Evolutionary conservation across 192 early-diverging fungal species (phyloP).

Genomic region (Coemansia sp.): DNA sequence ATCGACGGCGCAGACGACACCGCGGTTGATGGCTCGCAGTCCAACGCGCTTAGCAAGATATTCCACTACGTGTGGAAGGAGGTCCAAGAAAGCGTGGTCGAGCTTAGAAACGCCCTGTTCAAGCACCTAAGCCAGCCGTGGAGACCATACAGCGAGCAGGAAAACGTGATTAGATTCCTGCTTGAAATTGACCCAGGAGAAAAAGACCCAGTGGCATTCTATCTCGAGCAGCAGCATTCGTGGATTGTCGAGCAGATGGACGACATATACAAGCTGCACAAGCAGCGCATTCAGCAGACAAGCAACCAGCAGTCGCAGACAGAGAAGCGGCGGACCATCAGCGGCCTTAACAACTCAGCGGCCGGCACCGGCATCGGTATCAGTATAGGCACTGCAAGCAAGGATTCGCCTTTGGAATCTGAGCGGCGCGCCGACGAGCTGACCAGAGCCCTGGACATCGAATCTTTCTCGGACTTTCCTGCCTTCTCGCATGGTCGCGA

Average conservation of each 20-base stretch:
- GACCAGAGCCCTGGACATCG: slow-evolving; percentile 33
- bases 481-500: slow-evolving; percentile 47
- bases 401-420: slow-evolving; percentile 17
- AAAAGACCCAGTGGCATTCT: slow-evolving; percentile 87
- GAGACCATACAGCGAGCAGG: slow-evolving; percentile 84
- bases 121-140: slow-evolving; percentile 75
- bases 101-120: slow-evolving; percentile 73
- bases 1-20: slow-evolving; percentile 13
- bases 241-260: slow-evolving; percentile 81
- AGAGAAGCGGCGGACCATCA: slow-evolving; percentile 24
- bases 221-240: slow-evolving; percentile 83
- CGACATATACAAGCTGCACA: slow-evolving; percentile 64
- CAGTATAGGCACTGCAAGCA: neutral
- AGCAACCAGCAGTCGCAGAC: slow-evolving; percentile 23
- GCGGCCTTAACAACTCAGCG: neutral
- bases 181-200: slow-evolving; percentile 63
- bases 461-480: slow-evolving; percentile 44
- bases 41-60: slow-evolving; percentile 63
- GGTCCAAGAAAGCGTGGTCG: slow-evolving; percentile 79
- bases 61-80: slow-evolving; percentile 96
- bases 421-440: slow-evolving; percentile 51
- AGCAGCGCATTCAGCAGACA: slow-evolving; percentile 47
- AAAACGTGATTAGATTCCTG: slow-evolving; percentile 78
- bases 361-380: slow-evolving; percentile 6
- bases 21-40: slow-evolving; percentile 20